Conservation (phyloP, 2,329 filamentous ascomycete species). For the Claviceps monticola region DNA sequence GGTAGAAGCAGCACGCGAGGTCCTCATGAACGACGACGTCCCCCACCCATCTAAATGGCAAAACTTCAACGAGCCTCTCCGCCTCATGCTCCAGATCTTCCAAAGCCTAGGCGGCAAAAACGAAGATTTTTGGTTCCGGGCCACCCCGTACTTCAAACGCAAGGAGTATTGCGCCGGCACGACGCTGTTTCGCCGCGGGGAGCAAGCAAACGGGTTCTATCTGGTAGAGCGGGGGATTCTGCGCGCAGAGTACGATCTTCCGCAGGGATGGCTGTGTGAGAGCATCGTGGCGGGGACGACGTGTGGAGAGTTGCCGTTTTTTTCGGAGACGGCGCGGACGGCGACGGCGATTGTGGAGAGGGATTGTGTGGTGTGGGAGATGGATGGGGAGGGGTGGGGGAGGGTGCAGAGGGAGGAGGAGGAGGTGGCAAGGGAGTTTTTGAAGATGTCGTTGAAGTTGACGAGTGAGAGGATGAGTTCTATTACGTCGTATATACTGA, state of each 20-base stretch:
- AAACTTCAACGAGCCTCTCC: constrained; percentile 77
- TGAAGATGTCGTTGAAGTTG: constrained; percentile 80
- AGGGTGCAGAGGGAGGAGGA: constrained; percentile 57
- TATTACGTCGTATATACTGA: constrained; percentile 44
- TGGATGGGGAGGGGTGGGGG: constrained; percentile 60
- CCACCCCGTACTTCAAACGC: constrained; percentile 59
- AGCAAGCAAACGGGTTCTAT: constrained; percentile 73
- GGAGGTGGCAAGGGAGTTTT: constrained; percentile 68
- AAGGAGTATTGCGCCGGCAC: constrained; percentile 55
- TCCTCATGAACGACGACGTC: constrained; percentile 53
- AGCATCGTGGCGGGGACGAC: constrained; percentile 90
- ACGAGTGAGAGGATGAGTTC: constrained; percentile 82
- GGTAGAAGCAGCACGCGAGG: constrained; percentile 62
- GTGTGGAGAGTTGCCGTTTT: constrained; percentile 92
- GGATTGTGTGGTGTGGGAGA: constrained; percentile 69
- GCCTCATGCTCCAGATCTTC: constrained; percentile 90
- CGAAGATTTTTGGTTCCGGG: constrained; percentile 90
- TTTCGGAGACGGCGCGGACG: constrained; percentile 76
- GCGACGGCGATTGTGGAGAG: constrained; percentile 75
- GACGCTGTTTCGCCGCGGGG: constrained; percentile 64
- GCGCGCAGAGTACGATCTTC: constrained; percentile 77
- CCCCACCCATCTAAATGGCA: constrained; percentile 57
- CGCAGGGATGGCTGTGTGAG: constrained; percentile 80
- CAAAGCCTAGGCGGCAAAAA: constrained; percentile 72
- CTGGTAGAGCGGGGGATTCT: constrained; percentile 81